Percentiles rank a stretch among this genome's conserved stretches.
These are phyloP conservation scores for Penicillium sp. DNA, from an alignment of 2,329 filamentous ascomycete genomes.

Conservation along the genomic window DNA sequence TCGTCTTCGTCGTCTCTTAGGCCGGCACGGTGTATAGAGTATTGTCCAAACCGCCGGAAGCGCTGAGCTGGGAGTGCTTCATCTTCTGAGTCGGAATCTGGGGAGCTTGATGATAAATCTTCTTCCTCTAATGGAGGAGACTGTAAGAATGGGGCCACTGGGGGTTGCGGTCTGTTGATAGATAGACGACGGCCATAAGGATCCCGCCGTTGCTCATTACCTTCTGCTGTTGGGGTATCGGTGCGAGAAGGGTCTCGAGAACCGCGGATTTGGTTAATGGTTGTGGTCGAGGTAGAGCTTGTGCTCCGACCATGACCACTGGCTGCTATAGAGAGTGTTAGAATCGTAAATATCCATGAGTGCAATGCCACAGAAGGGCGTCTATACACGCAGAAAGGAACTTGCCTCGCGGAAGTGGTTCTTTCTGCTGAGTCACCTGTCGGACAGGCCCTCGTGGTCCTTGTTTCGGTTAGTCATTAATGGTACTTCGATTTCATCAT, in stretches of 20 bases:
- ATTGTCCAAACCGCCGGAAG: slow-evolving; percentile 42
- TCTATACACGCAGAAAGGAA: neutral
- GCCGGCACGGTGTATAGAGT: slow-evolving; percentile 37
- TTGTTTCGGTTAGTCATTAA: slow-evolving; percentile 12
- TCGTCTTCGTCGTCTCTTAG: slow-evolving; percentile 42
- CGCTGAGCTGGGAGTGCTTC: slow-evolving; percentile 25
- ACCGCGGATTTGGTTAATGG: slow-evolving; percentile 28
- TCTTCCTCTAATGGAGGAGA: slow-evolving; percentile 38
- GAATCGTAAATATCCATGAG: neutral
- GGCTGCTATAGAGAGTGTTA: slow-evolving; percentile 16
- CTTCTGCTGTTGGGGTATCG: slow-evolving; percentile 24
- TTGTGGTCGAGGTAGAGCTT: slow-evolving; percentile 32
- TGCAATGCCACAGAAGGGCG: neutral
- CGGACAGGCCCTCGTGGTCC: slow-evolving; percentile 42
- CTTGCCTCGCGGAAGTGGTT: slow-evolving; percentile 30
- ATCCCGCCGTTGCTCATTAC: slow-evolving; percentile 27
- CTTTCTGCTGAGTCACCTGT: slow-evolving; percentile 38
- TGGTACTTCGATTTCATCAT: neutral
- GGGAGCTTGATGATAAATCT: slow-evolving; percentile 31
- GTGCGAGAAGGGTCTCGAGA: slow-evolving; percentile 27
- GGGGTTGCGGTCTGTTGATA: slow-evolving; percentile 23
- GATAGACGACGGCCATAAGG: slow-evolving; percentile 24
- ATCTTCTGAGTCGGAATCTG: slow-evolving; percentile 34
- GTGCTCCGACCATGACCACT: slow-evolving; percentile 21
- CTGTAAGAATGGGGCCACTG: slow-evolving; percentile 21